phyloP scores from a whole-genome alignment of 768 basidiomycete genomes.

The Tylopilus felleus region DNA sequence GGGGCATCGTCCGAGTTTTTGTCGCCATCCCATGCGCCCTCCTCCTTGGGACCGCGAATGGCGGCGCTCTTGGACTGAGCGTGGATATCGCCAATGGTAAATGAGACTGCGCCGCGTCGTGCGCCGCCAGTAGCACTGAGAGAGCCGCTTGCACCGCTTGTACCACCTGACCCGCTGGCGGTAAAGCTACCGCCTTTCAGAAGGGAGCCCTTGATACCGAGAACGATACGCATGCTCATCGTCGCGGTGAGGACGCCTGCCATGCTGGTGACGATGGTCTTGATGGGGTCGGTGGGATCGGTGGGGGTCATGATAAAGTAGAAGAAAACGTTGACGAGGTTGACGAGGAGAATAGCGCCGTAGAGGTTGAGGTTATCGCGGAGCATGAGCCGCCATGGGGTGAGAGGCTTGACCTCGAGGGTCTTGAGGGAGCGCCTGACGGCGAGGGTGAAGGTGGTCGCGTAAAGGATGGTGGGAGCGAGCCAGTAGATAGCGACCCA shows the following conservation, averaged over 20 bases:
- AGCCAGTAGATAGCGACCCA: constrained; percentile 91
- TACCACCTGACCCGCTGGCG: constrained; percentile 41
- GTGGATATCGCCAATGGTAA: constrained; percentile 50
- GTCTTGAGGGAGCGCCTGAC: constrained; percentile 23
- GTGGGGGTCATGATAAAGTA: constrained; percentile 81
- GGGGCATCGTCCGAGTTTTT: constrained; percentile 41
- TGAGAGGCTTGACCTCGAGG: constrained; percentile 45
- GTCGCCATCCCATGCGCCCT: constrained; percentile 35
- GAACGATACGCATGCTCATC: constrained; percentile 85
- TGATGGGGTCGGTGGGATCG: constrained; percentile 59
- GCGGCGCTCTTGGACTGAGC: constrained; percentile 46
- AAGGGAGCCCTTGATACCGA: constrained; percentile 76
- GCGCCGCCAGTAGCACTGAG: constrained; percentile 21
- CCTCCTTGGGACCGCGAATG: constrained; percentile 38
- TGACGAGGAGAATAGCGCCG: constrained; percentile 74
- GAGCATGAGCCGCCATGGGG: constrained; percentile 83
- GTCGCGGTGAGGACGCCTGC: constrained; percentile 83
- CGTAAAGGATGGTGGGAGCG: constrained; percentile 65
- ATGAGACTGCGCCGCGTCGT: constrained; percentile 29
- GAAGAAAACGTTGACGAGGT: constrained; percentile 81
- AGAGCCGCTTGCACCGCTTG: constrained; percentile 50
- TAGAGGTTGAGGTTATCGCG: constrained; percentile 87
- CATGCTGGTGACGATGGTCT: constrained; percentile 83
- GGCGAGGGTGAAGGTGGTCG: constrained; percentile 26
- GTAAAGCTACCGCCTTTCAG: constrained; percentile 68